A percentile compares a stretch with the other conserved stretches of the same genome.
These are phyloP conservation scores for Acanthamoeba divionensis DNA, from an alignment of 208 protist genomes.

Conservation along the genomic window DNA sequence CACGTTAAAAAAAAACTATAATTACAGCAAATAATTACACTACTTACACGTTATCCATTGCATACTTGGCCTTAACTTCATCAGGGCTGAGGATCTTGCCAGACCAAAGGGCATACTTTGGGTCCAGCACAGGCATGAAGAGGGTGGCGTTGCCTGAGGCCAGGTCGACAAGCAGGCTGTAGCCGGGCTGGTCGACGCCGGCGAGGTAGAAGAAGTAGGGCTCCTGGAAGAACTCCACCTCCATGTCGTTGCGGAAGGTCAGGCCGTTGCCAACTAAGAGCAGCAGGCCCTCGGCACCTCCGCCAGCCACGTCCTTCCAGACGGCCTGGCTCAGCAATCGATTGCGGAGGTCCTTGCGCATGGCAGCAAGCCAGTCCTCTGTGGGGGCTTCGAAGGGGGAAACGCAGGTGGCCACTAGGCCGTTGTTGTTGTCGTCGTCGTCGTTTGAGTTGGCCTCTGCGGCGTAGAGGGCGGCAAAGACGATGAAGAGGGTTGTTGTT, in stretches of 20 bases:
- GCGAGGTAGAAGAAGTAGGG: conserved; percentile 34
- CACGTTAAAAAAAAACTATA: neutral
- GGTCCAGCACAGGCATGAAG: conserved; percentile 13
- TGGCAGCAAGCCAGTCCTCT: conserved; percentile 8
- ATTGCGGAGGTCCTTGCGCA: neutral
- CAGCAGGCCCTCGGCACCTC: neutral
- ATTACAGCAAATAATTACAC: neutral
- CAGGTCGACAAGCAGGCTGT: neutral
- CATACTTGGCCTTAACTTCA: conserved; percentile 8
- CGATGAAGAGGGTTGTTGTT: neutral
- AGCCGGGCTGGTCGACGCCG: conserved; percentile 15
- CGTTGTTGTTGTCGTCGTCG: neutral
- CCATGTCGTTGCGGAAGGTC: conserved; percentile 35
- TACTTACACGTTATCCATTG: conserved; percentile 17
- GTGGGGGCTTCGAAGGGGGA: neutral
- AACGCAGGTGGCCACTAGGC: neutral
- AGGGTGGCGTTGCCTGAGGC: neutral
- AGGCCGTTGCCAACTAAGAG: neutral
- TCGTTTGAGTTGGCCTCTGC: neutral
- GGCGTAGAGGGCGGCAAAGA: neutral
- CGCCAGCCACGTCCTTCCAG: neutral
- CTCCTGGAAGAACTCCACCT: conserved; percentile 45
- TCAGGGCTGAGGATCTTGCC: neutral
- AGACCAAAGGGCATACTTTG: neutral
- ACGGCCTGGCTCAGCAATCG: neutral